Evolutionary conservation across 2,329 filamentous ascomycete genomes (phyloP).

Genomic region (Trichoderma harzianum): DNA sequence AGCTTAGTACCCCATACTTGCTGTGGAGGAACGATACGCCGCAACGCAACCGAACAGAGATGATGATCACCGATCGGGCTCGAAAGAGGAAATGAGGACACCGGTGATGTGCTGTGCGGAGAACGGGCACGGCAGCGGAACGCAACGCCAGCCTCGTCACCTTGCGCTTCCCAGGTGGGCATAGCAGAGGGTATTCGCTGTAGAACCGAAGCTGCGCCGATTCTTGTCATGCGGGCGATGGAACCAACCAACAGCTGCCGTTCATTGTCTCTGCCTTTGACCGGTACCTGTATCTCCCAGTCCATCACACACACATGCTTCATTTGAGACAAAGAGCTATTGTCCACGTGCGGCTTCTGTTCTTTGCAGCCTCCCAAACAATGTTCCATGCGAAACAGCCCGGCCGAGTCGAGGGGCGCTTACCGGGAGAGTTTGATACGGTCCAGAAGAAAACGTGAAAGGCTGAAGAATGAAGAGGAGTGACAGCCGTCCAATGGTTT

Average conservation of each 20-base stretch:
- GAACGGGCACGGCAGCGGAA: slow-evolving; percentile 5
- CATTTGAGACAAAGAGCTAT: not conserved
- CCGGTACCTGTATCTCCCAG: not conserved
- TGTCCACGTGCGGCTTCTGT: not conserved
- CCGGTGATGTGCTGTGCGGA: slow-evolving; percentile 13
- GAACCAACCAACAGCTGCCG: slow-evolving; percentile 6
- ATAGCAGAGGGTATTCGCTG: not conserved
- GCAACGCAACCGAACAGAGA: slow-evolving; percentile 15
- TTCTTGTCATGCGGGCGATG: slow-evolving; percentile 6
- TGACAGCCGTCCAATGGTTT: slow-evolving; percentile 4
- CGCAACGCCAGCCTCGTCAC: slow-evolving; percentile 6
- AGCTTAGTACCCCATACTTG: slow-evolving; percentile 8
- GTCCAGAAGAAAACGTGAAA: not conserved
- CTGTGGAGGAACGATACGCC: slow-evolving; percentile 13
- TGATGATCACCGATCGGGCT: slow-evolving; percentile 18
- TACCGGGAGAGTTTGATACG: not conserved
- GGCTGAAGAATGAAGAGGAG: slow-evolving; percentile 8
- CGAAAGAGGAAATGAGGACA: slow-evolving; percentile 14
- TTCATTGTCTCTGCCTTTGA: not conserved
- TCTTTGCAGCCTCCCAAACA: not conserved
- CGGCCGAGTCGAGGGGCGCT: slow-evolving; percentile 1
- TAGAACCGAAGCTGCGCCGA: slow-evolving; percentile 16
- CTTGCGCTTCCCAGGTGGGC: not conserved
- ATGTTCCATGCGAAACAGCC: not conserved
- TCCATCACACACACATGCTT: not conserved